Conservation (phyloP, 495 filamentous ascomycete genomes). For the Hypoxylon rickii region DNA sequence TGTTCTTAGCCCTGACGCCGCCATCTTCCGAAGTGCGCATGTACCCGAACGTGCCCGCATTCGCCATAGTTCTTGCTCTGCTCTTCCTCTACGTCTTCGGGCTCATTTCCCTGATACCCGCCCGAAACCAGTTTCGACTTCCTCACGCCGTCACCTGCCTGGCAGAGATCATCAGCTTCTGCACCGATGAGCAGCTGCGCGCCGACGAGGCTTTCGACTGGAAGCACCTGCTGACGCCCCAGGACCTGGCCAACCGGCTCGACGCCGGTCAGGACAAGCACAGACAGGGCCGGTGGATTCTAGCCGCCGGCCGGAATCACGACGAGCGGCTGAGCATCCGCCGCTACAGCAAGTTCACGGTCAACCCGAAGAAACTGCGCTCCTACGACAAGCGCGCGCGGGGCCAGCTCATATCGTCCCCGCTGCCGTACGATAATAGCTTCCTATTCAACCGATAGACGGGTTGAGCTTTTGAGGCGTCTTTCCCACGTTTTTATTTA, state of each 20-base stretch:
- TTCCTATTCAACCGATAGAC: slow-evolving; percentile 25
- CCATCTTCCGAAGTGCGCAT: slow-evolving; percentile 62
- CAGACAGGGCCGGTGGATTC: slow-evolving; percentile 44
- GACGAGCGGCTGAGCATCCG: slow-evolving; percentile 44
- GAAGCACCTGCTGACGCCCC: slow-evolving; percentile 27
- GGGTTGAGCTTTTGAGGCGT: not conserved
- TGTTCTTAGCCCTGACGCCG: slow-evolving; percentile 78
- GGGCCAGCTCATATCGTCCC: slow-evolving; percentile 32
- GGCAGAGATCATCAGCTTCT: slow-evolving; percentile 75
- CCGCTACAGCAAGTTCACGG: slow-evolving; percentile 46
- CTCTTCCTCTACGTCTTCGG: slow-evolving; percentile 67
- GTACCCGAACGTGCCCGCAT: slow-evolving; percentile 69
- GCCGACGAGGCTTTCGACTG: slow-evolving; percentile 65
- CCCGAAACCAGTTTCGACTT: slow-evolving; percentile 59
- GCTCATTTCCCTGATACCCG: slow-evolving; percentile 56
- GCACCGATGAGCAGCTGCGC: slow-evolving; percentile 70
- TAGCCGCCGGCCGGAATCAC: slow-evolving; percentile 37
- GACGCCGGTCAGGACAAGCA: slow-evolving; percentile 40
- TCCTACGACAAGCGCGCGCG: slow-evolving; percentile 27
- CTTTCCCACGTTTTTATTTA: not conserved
- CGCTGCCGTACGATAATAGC: slow-evolving; percentile 27
- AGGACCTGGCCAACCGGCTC: slow-evolving; percentile 40
- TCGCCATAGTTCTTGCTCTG: slow-evolving; percentile 68
- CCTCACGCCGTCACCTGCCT: slow-evolving; percentile 72
- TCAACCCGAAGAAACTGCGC: slow-evolving; percentile 35